Evolutionary conservation across 176 grass and related monocot species (phyloP), one percentile per base, ranked within the genome.

Genomic region (Musa acuminata): DNA sequence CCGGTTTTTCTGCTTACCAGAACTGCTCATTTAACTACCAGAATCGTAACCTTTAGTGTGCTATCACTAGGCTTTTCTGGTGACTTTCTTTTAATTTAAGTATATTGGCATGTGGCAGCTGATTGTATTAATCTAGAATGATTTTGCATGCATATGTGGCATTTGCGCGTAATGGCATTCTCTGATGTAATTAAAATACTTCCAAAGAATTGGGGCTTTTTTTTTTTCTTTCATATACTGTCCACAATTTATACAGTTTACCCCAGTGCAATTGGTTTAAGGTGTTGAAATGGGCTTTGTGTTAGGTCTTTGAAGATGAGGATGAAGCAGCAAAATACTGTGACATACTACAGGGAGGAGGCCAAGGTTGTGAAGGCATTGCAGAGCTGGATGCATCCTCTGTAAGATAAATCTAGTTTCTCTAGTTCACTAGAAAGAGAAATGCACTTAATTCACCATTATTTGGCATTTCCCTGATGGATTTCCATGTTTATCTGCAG

Each of bases 321-420:
- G 76, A 89, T 52, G 95, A 94, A 72, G 95, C 95, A 75, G 81
- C 69, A 50, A 98, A 77, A 69, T 98, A 94, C 65, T 91, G 95
- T 71, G 90, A 98, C 69, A 51, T 98, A 66, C 85, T 98, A 53
- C 75, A 93, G 69, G 95, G 87, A 20, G 93, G 82, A 11, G 87
- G 93, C 81, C 89, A 96, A 80, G 93, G 95, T 9, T 98, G 90
- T 0, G 90, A 98, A 53, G 95, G 90, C 55, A 94, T 94, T 81
- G 90, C 90, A 73, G 95, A 98, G 78, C 69, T 98, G 29, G 95
- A 98, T 57, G 95, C 95, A 9, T 94, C 95, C 83, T 98, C 90
- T 1, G 95, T 94, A 85, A 94, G 86, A 76, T 48, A 7, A 8
- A 26, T 35, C 35, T 59, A 29, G 22, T 53, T 77, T 26, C 21